Conservation (phyloP, 192 early-diverging fungal genomes). For the Coemansia sp. region DNA sequence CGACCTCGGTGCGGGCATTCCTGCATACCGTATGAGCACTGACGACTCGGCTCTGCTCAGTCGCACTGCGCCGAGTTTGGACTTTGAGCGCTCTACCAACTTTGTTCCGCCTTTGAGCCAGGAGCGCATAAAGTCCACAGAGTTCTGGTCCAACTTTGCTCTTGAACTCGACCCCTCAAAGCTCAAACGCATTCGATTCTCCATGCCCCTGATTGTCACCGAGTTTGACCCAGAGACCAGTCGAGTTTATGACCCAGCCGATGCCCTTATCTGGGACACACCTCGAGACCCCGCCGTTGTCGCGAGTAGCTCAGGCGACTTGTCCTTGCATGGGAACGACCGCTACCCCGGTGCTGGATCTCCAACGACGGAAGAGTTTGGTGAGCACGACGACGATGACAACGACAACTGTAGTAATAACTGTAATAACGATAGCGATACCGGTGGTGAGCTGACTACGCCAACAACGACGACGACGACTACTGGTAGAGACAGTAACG, state of each 20-base stretch:
- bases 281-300: constrained; percentile 2
- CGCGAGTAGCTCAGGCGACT: background rate
- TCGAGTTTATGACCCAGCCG: constrained; percentile 26
- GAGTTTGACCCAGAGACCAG: constrained; percentile 51
- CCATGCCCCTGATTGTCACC: constrained; percentile 59
- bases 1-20: constrained; percentile 50
- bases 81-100: constrained; percentile 52
- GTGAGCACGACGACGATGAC: background rate
- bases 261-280: constrained; percentile 10
- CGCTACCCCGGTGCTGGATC: background rate
- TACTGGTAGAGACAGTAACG: background rate
- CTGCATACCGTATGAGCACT: constrained; percentile 20
- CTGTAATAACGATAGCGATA: constrained; percentile 1
- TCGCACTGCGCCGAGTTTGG: constrained; percentile 50
- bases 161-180: constrained; percentile 50
- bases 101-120: constrained; percentile 54
- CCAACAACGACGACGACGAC: background rate
- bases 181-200: constrained; percentile 56
- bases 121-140: constrained; percentile 56
- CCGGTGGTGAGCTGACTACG: background rate
- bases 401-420: constrained; percentile 12
- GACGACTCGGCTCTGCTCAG: constrained; percentile 17
- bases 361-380: background rate
- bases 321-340: constrained; percentile 6
- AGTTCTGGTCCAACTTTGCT: constrained; percentile 57